Conservation (phyloP, 306 rosid genomes). For the Myrica gale region DNA sequence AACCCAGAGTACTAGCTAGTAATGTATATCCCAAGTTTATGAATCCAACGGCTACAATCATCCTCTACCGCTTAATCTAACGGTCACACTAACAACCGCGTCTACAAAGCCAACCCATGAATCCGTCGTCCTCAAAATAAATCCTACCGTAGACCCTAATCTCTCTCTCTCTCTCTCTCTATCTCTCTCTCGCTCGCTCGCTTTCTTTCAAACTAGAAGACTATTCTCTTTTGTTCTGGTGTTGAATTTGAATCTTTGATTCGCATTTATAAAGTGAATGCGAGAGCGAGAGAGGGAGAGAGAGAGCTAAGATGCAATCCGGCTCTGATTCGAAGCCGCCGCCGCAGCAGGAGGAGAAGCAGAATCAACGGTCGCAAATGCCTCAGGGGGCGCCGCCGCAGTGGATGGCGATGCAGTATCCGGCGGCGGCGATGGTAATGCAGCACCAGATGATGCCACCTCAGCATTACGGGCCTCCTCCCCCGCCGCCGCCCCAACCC, state of each 20-base stretch:
- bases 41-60: slow-evolving; percentile 41
- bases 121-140: slow-evolving; percentile 49
- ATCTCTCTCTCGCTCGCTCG: slow-evolving; percentile 34
- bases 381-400: slow-evolving; percentile 39
- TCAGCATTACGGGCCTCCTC: slow-evolving; percentile 63
- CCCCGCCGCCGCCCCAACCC: slow-evolving; percentile 42
- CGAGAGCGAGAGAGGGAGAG: not conserved
- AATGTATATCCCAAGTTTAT: slow-evolving; percentile 36
- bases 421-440: slow-evolving; percentile 89
- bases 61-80: slow-evolving; percentile 36
- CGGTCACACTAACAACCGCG: slow-evolving; percentile 47
- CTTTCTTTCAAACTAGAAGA: slow-evolving; percentile 28
- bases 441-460: slow-evolving; percentile 88
- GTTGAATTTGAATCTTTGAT: slow-evolving; percentile 25
- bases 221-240: slow-evolving; percentile 11
- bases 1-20: not conserved
- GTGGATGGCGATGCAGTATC: slow-evolving; percentile 85
- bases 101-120: slow-evolving; percentile 39
- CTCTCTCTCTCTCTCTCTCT: slow-evolving; percentile 32
- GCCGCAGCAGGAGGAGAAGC: slow-evolving; percentile 33
- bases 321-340: slow-evolving; percentile 67
- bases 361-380: slow-evolving; percentile 31
- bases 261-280: not conserved
- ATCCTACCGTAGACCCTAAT: slow-evolving; percentile 44
- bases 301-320: slow-evolving; percentile 58